Percentiles rank a stretch among this genome's conserved stretches.
These are phyloP conservation scores for Taphrina flavorubra DNA, from an alignment of 1,139 yeast genomes.

Conservation along the genomic window DNA sequence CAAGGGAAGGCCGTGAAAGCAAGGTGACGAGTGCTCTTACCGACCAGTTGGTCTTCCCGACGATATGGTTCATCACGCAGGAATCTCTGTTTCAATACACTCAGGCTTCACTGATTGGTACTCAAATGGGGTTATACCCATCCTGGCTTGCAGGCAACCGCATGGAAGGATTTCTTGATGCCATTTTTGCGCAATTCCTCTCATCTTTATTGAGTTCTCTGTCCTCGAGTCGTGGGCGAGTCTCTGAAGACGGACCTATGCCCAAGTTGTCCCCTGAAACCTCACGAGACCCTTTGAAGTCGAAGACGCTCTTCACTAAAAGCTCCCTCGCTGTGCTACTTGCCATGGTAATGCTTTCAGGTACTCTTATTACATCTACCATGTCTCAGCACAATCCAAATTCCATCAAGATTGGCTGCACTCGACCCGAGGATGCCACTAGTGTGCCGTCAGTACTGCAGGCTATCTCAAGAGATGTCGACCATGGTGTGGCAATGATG, in stretches of 20 bases:
- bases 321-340: not conserved
- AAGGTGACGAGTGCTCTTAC: not conserved
- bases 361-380: not conserved
- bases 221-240: not conserved
- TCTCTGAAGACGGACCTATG: not conserved
- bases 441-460: slow-evolving; percentile 1
- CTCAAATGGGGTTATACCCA: not conserved
- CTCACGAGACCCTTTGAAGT: not conserved
- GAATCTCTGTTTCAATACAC: not conserved
- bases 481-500: slow-evolving; percentile 2
- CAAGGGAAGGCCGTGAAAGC: not conserved
- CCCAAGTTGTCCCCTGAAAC: not conserved
- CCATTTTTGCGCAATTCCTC: not conserved
- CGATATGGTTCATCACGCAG: not conserved
- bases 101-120: not conserved
- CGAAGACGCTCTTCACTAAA: not conserved
- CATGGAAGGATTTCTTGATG: slow-evolving; percentile 7
- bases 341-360: not conserved
- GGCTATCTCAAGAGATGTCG: not conserved
- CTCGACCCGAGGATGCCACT: not conserved
- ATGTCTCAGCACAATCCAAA: not conserved
- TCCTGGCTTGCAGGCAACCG: slow-evolving; percentile 5
- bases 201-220: not conserved
- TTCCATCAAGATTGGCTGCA: slow-evolving; percentile 9
- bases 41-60: slow-evolving; percentile 5